Evolutionary conservation across 208 protist species (phyloP).

Genomic region (Leishmania arabica): DNA sequence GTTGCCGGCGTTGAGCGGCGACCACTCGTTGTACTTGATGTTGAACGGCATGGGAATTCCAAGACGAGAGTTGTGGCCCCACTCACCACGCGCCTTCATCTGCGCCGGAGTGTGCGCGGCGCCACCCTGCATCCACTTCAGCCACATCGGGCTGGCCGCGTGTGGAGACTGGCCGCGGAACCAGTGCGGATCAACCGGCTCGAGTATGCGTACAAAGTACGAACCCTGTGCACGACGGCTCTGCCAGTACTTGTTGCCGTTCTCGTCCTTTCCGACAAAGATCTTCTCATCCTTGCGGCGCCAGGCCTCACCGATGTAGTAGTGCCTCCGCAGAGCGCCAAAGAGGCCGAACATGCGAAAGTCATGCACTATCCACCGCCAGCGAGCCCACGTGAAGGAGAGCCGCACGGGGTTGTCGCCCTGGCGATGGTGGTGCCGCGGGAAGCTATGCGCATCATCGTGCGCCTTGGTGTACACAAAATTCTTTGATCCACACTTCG

Average conservation of each 20-base stretch:
- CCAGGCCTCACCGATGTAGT: slow-evolving; percentile 90
- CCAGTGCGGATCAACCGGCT: slow-evolving; percentile 86
- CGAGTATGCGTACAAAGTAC: slow-evolving; percentile 66
- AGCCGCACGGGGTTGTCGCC: slow-evolving; percentile 78
- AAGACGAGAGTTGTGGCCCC: slow-evolving; percentile 84
- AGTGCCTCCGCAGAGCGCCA: slow-evolving; percentile 69
- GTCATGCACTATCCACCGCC: slow-evolving; percentile 89
- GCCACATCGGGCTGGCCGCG: slow-evolving; percentile 69
- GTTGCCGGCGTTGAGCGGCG: slow-evolving; percentile 64
- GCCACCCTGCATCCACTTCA: slow-evolving; percentile 87
- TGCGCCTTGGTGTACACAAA: slow-evolving; percentile 83
- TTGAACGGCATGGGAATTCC: slow-evolving; percentile 83
- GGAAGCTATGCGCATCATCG: slow-evolving; percentile 70
- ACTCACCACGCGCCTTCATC: slow-evolving; percentile 87
- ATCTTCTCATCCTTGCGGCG: slow-evolving; percentile 92
- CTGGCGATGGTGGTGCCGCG: slow-evolving; percentile 80
- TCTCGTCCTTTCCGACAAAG: slow-evolving; percentile 92
- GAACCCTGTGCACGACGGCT: slow-evolving; percentile 55
- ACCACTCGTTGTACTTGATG: slow-evolving; percentile 84
- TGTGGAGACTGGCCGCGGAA: slow-evolving; percentile 81
- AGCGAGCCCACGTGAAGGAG: slow-evolving; percentile 66
- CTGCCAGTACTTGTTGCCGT: slow-evolving; percentile 92
- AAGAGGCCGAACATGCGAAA: slow-evolving; percentile 92
- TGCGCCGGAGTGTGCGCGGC: slow-evolving; percentile 86
- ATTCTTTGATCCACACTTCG: slow-evolving; percentile 81